Evolutionary conservation across 1,284 basidiomycete species (phyloP), one percentile per base, ranked within the genome.

Genomic region (Thecaphora frezii): DNA sequence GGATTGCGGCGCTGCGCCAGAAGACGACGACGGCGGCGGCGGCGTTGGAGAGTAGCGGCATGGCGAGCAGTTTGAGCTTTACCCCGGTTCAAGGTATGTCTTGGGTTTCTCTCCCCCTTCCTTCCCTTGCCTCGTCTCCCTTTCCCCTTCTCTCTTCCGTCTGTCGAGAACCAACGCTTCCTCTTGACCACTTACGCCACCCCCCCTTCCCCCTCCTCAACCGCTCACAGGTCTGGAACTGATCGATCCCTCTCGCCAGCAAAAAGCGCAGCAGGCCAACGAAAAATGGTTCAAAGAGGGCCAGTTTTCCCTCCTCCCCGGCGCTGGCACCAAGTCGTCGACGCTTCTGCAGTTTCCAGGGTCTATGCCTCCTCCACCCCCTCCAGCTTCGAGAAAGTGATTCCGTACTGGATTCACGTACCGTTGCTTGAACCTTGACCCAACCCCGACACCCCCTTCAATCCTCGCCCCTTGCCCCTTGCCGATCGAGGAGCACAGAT

Each of bases 11-110:
- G 24, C 62, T 81, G 46, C 73, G 72, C 33, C 90, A 48, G 84
- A 89, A 25, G 84, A 93, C 56, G 87, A 36, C 33, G 33, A 16
- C 33, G 33, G 33, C 12, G 12, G 89, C 44, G 84, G 89, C 49
- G 85, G 87, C 87, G 88, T n/a, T 58, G 43, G 39, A 53, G 16
- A 42, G 38, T 25, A 36, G 44, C 16, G 44, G 45, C 16, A 44
- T 43, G 5, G 33, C 33, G 18, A 36, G 33, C 33, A 36, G 33
- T 14, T 82, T 98, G 55, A 89, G 89, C 10, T 94, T 98, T 58
- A 98, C 94, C 5, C 94, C 94, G 10, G 89, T 93, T 7, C 94
- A 97, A 86, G 94, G 69, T 37, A 75, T 14, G 33, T 36, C 12
- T 9, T 4, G 12, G 33, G 5, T 9, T 30, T 14, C 8, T 14